A percentile compares a stretch with the other conserved stretches of the same genome.
These are phyloP conservation scores for Gaeumannomyces sp. DNA, from an alignment of 2,329 filamentous ascomycete genomes.

Conservation along the genomic window DNA sequence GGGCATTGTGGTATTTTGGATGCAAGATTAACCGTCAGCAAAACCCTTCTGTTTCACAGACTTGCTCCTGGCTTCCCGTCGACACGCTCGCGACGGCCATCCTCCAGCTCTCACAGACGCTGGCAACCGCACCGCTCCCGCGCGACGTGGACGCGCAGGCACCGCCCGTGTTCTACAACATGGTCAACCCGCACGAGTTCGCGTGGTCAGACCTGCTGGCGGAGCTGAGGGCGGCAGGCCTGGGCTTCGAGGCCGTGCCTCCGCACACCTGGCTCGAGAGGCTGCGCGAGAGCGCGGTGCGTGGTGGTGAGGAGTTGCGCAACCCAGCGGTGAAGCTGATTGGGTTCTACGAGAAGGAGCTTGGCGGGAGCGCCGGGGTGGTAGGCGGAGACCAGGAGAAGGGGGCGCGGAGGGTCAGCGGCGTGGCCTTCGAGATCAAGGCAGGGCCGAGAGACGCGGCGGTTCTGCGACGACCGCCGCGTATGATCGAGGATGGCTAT, in stretches of 20 bases:
- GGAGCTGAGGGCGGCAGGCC: conserved; percentile 34
- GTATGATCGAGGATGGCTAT: background rate
- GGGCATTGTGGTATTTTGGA: too few species aligned
- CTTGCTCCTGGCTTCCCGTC: conserved; percentile 38
- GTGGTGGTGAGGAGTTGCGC: conserved; percentile 13
- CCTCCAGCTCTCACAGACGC: conserved; percentile 26
- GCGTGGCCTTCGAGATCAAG: too few species aligned
- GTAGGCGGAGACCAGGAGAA: too few species aligned
- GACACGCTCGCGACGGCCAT: conserved; percentile 36
- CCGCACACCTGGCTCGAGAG: conserved; percentile 15
- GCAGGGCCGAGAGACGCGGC: too few species aligned
- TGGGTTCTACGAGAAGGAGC: conserved; percentile 36
- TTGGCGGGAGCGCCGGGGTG: too few species aligned
- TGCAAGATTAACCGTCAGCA: too few species aligned
- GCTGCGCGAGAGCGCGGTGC: conserved; percentile 22
- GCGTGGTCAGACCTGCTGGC: conserved; percentile 46
- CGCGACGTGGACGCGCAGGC: conserved; percentile 20
- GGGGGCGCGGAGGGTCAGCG: too few species aligned
- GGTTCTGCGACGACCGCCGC: too few species aligned
- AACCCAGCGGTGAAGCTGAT: conserved; percentile 47
- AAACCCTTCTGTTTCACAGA: conserved; percentile 19
- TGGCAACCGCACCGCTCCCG: background rate
- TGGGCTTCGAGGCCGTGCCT: conserved; percentile 40
- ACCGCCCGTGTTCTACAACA: conserved; percentile 30
- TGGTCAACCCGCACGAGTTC: conserved; percentile 41